These are phyloP conservation scores for Cladorrhinum samala DNA, from an alignment of 495 filamentous ascomycete genomes.

Conservation along the genomic window DNA sequence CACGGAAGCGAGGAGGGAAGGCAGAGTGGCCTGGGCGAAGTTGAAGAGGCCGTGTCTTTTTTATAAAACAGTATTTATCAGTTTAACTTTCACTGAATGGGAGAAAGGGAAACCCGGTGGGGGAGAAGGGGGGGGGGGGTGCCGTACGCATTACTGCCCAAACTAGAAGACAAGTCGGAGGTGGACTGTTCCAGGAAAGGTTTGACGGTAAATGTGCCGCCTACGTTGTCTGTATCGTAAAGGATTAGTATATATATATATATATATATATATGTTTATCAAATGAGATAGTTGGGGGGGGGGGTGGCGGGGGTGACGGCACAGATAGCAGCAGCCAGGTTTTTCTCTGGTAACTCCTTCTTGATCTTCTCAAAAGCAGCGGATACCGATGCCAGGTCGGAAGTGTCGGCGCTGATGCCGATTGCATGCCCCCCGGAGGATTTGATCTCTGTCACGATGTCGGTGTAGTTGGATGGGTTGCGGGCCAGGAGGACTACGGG, in stretches of 20 bases:
- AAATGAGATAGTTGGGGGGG: no score
- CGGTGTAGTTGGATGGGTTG: conserved; percentile 57
- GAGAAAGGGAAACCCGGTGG: conserved; percentile 16
- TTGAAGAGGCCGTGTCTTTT: conserved; percentile 64
- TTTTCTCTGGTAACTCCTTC: conserved; percentile 45
- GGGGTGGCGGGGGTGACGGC: not conserved
- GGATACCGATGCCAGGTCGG: conserved; percentile 54
- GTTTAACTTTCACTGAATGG: not conserved
- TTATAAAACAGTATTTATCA: not conserved
- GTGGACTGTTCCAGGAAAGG: conserved; percentile 71
- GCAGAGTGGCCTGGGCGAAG: conserved; percentile 69
- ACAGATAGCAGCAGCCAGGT: conserved; percentile 73
- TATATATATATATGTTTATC: no score
- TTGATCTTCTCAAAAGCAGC: conserved; percentile 63
- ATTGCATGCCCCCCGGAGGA: conserved; percentile 62
- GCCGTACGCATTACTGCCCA: conserved; percentile 57
- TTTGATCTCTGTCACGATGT: conserved; percentile 70
- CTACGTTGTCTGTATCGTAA: conserved; percentile 61
- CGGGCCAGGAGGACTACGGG: conserved; percentile 72
- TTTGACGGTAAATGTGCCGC: conserved; percentile 62
- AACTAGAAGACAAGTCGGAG: conserved; percentile 56
- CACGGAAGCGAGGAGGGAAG: conserved; percentile 57
- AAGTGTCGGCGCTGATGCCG: conserved; percentile 69
- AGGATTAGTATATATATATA: not conserved
- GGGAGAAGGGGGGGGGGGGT: no score